phyloP scores from a whole-genome alignment of 495 filamentous ascomycete species.

The Daldinia grandis region DNA sequence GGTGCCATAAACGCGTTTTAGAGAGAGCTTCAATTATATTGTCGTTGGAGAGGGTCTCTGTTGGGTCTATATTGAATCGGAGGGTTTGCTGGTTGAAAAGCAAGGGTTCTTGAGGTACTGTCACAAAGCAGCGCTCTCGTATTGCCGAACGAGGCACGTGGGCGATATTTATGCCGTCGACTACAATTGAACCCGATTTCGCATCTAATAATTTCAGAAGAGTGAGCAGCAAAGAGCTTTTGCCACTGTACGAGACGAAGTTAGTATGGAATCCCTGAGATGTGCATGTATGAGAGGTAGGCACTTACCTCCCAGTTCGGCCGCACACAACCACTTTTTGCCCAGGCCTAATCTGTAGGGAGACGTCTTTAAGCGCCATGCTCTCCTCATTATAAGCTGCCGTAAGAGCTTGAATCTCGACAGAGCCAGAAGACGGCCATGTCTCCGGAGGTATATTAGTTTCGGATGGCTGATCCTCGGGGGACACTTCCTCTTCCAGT shows the following conservation, averaged over 20 bases:
- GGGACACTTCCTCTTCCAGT: conserved; percentile 59
- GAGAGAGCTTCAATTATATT: conserved; percentile 50
- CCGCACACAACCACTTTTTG: conserved; percentile 66
- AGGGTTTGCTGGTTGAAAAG: conserved; percentile 54
- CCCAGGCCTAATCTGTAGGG: conserved; percentile 59
- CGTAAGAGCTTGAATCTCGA: conserved; percentile 56
- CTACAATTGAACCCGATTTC: conserved; percentile 49
- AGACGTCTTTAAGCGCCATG: conserved; percentile 55
- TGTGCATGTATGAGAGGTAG: neutral
- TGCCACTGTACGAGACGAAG: conserved; percentile 45
- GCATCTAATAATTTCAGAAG: conserved; percentile 51
- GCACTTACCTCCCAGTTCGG: conserved; percentile 45
- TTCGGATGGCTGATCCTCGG: conserved; percentile 58
- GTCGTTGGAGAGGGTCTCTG: conserved; percentile 47
- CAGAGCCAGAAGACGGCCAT: conserved; percentile 55
- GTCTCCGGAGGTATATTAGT: conserved; percentile 59
- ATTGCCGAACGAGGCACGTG: conserved; percentile 48
- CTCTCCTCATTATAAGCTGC: conserved; percentile 47
- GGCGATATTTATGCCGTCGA: conserved; percentile 58
- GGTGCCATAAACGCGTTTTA: conserved; percentile 33
- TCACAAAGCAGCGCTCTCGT: conserved; percentile 43
- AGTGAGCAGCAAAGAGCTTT: conserved; percentile 50
- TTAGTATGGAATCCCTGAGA: neutral
- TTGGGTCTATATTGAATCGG: conserved; percentile 60
- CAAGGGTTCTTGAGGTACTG: conserved; percentile 60